Base-by-base conservation (phyloP, 1,284 basidiomycete genomes). In the Bondarzewia mesenterica region DNA sequence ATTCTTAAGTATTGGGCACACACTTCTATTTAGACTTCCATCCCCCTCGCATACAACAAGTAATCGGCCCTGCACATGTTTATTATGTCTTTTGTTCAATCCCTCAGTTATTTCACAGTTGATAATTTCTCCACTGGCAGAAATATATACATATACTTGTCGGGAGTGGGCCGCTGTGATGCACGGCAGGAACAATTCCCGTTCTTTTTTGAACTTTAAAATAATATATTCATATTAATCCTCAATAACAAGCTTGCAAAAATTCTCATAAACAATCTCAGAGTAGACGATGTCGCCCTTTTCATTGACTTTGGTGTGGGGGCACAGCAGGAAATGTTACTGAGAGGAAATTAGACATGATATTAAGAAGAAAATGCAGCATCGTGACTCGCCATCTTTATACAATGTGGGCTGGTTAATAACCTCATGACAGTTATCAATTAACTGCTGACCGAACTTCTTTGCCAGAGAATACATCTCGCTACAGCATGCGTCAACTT, bases 301-400 rank as follows among this genome's bases (percentile, higher is more conserved):
- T 42, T 78, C 83, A 15, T 85, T 92, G 58, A 99, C 86, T 64
- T 94, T 90, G 20, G 94, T 98, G 62, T 89, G 84, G 42, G n/a
- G 95, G 95, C 7, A 95, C 96, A 32, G 95, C 98, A 7, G 96
- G 96, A 80, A 97, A 95, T 7, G 94, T 96, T 27, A 98, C 93
- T 93, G 46, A 2, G 45, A 54, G 37, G 37, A 50, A 27, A 2
- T 46, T 39, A 27, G 47, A 52, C 49, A 44, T n/a, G 56, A 50
- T 41, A 47, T 42, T 39, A 16, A 7, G 26, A 16, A 25, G 38
- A 7, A 37, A 44, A 15, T 18, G 37, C 21, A 38, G 22, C 32
- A 25, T 40, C 36, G 39, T 36, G n/a, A 54, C 83, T 56, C 61
- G 90, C 89, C 90, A 73, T 94, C 93, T 70, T 93, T 93, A 71